Percentiles rank a stretch among this genome's conserved stretches.
These are phyloP conservation scores for Phytophthora colocasiae DNA, from an alignment of 352 stramenopile genomes.

Conservation along the genomic window DNA sequence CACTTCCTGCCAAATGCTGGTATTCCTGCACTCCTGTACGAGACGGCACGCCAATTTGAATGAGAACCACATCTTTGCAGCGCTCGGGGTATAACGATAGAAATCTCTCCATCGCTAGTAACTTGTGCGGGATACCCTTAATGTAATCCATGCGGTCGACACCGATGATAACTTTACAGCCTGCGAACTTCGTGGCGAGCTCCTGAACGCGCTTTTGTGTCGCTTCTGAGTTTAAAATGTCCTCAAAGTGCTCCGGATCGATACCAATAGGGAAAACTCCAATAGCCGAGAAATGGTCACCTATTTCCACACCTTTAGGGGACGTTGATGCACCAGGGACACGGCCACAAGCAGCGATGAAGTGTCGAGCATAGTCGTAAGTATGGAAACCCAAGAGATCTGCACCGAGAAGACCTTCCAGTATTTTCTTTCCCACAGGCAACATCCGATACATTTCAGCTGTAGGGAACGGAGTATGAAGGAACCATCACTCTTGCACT, in stretches of 20 bases:
- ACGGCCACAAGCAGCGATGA: slow-evolving; percentile 77
- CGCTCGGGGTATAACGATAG: slow-evolving; percentile 86
- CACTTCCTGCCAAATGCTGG: slow-evolving; percentile 76
- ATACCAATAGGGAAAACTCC: slow-evolving; percentile 90
- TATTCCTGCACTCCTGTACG: slow-evolving; percentile 87
- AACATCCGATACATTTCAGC: slow-evolving; percentile 88
- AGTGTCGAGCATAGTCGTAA: slow-evolving; percentile 89
- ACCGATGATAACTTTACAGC: slow-evolving; percentile 85
- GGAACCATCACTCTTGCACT: slow-evolving; percentile 87
- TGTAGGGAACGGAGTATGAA: slow-evolving; percentile 90
- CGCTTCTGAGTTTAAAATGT: slow-evolving; percentile 53
- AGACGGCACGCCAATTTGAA: slow-evolving; percentile 95
- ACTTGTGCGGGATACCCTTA: slow-evolving; percentile 89
- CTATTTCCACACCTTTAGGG: slow-evolving; percentile 81
- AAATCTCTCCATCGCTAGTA: slow-evolving; percentile 89
- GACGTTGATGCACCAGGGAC: slow-evolving; percentile 79
- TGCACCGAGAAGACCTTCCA: slow-evolving; percentile 81
- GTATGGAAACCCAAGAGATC: slow-evolving; percentile 89
- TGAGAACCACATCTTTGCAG: slow-evolving; percentile 92
- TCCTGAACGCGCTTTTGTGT: slow-evolving; percentile 71
- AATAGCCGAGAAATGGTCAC: slow-evolving; percentile 82
- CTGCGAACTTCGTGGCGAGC: slow-evolving; percentile 66
- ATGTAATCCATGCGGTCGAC: slow-evolving; percentile 90
- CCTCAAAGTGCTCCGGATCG: slow-evolving; percentile 85
- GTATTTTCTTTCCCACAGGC: slow-evolving; percentile 77